Conservation (phyloP, 2,329 filamentous ascomycete genomes). For the Aspergillus floridensis region DNA sequence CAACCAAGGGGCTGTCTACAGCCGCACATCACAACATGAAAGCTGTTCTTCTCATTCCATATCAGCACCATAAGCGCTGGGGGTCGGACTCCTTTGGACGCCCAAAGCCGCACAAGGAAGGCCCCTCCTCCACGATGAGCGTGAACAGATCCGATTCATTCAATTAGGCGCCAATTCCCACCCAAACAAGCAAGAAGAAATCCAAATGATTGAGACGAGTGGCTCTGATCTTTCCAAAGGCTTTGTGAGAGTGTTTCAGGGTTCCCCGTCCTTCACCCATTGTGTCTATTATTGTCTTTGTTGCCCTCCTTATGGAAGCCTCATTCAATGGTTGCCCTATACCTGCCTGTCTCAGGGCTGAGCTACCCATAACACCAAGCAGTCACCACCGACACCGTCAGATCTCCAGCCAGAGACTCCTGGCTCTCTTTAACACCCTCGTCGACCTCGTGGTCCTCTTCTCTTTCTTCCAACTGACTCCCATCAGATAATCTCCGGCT, state of each 20-base stretch:
- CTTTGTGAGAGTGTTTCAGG: conserved; percentile 21
- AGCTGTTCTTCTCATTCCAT: neutral
- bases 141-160: neutral
- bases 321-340: neutral
- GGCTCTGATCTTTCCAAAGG: conserved; percentile 15
- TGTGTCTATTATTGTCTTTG: conserved; percentile 20
- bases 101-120: neutral
- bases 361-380: conserved; percentile 10
- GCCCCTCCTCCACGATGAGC: too few species aligned
- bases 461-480: neutral
- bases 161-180: neutral
- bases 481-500: neutral
- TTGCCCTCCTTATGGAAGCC: conserved; percentile 6
- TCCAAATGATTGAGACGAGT: conserved; percentile 12
- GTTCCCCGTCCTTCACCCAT: conserved; percentile 9
- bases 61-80: neutral
- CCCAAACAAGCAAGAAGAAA: conserved; percentile 6
- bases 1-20: neutral
- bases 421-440: conserved; percentile 24
- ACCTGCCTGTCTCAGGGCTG: neutral
- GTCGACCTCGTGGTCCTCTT: conserved; percentile 13
- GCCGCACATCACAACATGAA: neutral
- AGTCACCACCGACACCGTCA: neutral
- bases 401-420: conserved; percentile 21
- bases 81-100: neutral